phyloP scores from a whole-genome alignment of 2,329 filamentous ascomycete species.

The Xylariaceae sp. region DNA sequence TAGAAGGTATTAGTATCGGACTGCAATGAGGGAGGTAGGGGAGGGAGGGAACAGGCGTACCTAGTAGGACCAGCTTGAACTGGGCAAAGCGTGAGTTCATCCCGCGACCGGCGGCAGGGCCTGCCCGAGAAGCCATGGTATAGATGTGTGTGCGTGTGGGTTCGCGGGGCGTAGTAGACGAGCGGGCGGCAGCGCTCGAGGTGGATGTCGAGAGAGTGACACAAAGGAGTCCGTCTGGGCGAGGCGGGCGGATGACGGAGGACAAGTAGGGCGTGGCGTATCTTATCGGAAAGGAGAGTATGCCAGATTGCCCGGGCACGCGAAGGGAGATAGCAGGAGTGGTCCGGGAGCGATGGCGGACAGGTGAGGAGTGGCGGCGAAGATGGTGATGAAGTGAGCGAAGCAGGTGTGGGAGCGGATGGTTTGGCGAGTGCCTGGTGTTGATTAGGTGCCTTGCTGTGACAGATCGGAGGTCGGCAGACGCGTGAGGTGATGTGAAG shows the following conservation, averaged over 20 bases:
- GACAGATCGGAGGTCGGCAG: neutral
- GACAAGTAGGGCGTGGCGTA: constrained; percentile 9
- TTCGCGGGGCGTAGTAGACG: constrained; percentile 1
- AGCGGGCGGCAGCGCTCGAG: constrained; percentile 7
- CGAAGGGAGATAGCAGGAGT: constrained; percentile 3
- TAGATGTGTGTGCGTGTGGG: constrained; percentile 14
- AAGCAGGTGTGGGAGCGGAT: neutral
- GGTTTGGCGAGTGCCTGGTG: constrained; percentile 18
- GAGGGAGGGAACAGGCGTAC: constrained; percentile 51
- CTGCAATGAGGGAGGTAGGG: neutral
- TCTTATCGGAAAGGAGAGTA: constrained; percentile 22
- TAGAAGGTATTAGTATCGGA: constrained; percentile 38
- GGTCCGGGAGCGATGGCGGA: constrained; percentile 7
- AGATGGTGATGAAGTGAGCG: constrained; percentile 11
- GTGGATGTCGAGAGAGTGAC: constrained; percentile 12
- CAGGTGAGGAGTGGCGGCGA: constrained; percentile 7
- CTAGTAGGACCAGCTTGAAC: constrained; percentile 96
- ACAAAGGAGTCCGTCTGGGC: constrained; percentile 17
- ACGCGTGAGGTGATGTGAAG: neutral
- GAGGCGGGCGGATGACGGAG: neutral
- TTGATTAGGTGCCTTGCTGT: constrained; percentile 5
- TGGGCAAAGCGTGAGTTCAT: constrained; percentile 88
- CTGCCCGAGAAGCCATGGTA: constrained; percentile 82
- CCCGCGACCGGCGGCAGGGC: constrained; percentile 57
- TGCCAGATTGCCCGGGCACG: neutral